Conservation (phyloP, 2,329 filamentous ascomycete species). For the Dichotomopilus funicola region DNA sequence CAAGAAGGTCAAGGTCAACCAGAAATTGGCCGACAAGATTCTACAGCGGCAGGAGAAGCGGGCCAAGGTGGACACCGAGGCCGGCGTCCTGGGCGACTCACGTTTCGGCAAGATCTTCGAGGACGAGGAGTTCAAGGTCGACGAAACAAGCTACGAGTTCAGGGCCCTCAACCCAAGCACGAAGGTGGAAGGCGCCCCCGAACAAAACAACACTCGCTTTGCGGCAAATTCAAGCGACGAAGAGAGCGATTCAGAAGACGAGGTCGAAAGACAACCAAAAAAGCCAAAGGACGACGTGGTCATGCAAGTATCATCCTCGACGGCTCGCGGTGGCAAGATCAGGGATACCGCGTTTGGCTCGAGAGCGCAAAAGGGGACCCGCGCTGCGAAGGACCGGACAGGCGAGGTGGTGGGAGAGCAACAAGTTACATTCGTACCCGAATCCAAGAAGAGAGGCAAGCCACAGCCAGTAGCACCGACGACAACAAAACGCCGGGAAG, state of each 20-base stretch:
- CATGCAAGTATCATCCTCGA: slow-evolving; percentile 65
- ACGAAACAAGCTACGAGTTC: slow-evolving; percentile 85
- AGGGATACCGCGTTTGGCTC: slow-evolving; percentile 53
- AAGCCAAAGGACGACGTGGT: slow-evolving; percentile 36
- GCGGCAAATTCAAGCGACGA: slow-evolving; percentile 10
- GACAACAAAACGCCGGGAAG: slow-evolving; percentile 32
- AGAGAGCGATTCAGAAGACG: slow-evolving; percentile 28
- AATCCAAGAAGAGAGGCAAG: slow-evolving; percentile 46
- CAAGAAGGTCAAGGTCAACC: slow-evolving; percentile 98
- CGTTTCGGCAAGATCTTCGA: slow-evolving; percentile 88
- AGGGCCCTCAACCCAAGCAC: slow-evolving; percentile 84
- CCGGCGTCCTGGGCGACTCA: slow-evolving; percentile 69
- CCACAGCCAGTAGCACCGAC: slow-evolving; percentile 26
- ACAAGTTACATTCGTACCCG: slow-evolving; percentile 67
- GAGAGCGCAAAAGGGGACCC: slow-evolving; percentile 45
- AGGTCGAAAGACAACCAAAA: slow-evolving; percentile 37
- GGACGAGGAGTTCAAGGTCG: slow-evolving; percentile 86
- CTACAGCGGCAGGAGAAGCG: slow-evolving; percentile 59
- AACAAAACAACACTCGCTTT: slow-evolving; percentile 4
- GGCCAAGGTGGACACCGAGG: slow-evolving; percentile 50
- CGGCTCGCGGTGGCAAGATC: slow-evolving; percentile 45
- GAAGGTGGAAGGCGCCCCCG: slow-evolving; percentile 33
- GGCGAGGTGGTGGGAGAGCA: slow-evolving; percentile 55
- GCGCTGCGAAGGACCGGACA: slow-evolving; percentile 37
- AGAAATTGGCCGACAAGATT: slow-evolving; percentile 68